These are phyloP conservation scores for Tilletiaria anomala DNA, from an alignment of 1,284 basidiomycete species.

Conservation along the genomic window DNA sequence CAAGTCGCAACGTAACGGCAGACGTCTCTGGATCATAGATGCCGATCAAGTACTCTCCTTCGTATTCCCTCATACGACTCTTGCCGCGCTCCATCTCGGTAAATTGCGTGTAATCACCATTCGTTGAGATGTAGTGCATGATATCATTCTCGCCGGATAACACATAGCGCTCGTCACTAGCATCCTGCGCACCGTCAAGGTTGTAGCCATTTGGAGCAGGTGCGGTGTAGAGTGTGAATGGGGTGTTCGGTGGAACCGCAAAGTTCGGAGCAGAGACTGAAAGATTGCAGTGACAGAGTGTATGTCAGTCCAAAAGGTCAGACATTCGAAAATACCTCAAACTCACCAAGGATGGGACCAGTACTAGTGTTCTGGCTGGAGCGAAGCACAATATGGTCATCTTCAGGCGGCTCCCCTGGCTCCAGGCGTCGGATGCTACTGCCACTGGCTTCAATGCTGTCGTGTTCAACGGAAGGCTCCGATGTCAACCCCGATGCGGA, in stretches of 20 bases:
- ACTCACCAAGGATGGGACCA: too few species aligned
- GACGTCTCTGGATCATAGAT: conserved; percentile 26
- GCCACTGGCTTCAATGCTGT: too few species aligned
- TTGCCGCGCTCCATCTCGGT: neutral
- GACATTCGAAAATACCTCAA: too few species aligned
- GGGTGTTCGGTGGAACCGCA: neutral
- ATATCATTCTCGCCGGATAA: neutral
- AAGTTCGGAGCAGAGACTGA: neutral
- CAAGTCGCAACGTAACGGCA: conserved; percentile 25
- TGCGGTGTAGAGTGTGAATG: neutral
- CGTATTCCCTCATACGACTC: neutral
- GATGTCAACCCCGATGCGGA: too few species aligned
- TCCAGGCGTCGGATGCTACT: too few species aligned
- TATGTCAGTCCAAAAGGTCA: too few species aligned
- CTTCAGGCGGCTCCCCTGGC: too few species aligned
- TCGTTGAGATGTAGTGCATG: neutral
- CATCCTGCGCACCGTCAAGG: neutral
- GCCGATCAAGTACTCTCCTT: conserved; percentile 23
- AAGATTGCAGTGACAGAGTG: too few species aligned
- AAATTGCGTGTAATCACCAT: neutral
- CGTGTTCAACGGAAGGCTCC: too few species aligned
- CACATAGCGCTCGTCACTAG: neutral
- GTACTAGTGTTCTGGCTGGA: too few species aligned
- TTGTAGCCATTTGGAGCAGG: neutral
- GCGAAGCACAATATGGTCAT: too few species aligned